Percentiles rank a stretch among this genome's conserved stretches.
Evolutionary conservation across 2,329 filamentous ascomycete species (phyloP).

Genomic region (Trichoderma lentiforme): DNA sequence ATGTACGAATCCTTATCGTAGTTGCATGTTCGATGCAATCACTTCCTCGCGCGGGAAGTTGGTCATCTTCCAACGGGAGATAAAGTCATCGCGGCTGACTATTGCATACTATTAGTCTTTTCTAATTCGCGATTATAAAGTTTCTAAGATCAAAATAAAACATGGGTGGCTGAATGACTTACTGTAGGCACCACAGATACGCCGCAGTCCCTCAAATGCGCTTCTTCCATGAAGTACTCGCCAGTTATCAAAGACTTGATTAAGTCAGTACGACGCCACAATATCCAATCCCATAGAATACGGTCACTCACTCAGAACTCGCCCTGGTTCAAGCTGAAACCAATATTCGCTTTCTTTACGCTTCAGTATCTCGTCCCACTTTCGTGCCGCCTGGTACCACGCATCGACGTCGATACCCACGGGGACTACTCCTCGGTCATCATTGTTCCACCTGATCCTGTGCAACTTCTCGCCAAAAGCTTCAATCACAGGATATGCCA

Average conservation of each 20-base stretch:
- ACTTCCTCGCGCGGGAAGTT: conserved; percentile 55
- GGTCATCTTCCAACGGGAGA: conserved; percentile 71
- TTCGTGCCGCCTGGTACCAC: conserved; percentile 80
- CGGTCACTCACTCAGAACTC: conserved; percentile 61
- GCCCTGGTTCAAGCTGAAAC: conserved; percentile 78
- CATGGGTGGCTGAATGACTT: conserved; percentile 38
- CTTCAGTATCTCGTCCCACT: conserved; percentile 68
- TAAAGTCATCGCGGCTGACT: conserved; percentile 79
- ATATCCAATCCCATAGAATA: neutral
- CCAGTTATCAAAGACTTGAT: conserved; percentile 90
- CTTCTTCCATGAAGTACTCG: conserved; percentile 83
- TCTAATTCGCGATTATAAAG: neutral
- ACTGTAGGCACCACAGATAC: conserved; percentile 92
- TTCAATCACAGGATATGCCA: conserved; percentile 69
- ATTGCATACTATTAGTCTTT: neutral
- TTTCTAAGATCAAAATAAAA: neutral
- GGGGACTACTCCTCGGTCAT: conserved; percentile 72
- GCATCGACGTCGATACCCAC: conserved; percentile 47
- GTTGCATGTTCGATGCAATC: conserved; percentile 35
- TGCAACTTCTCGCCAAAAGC: conserved; percentile 43
- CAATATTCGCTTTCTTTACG: conserved; percentile 67
- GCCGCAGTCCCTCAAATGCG: conserved; percentile 76
- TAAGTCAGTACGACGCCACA: neutral
- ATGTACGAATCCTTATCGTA: conserved; percentile 16
- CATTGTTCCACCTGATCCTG: conserved; percentile 89